Base-by-base conservation (phyloP, 108 stramenopile genomes). In the Cyclotella distinguenda region DNA sequence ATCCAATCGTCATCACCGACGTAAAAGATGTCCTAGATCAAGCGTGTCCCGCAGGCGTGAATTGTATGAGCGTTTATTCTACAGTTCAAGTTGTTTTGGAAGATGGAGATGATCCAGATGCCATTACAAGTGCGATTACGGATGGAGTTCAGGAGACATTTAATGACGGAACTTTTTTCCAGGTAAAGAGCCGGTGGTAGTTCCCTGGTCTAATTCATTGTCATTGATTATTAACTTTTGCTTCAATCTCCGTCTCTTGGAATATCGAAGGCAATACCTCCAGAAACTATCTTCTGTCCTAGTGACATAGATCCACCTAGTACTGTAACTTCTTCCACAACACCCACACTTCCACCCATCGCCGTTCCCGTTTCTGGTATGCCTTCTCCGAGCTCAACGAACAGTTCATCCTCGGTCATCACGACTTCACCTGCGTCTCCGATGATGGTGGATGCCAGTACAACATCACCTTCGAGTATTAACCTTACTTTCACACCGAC, bases 71-170 rank as follows among this genome's bases (percentile, higher is more conserved):
- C 4, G 84, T 85, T 8, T 48, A 44, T 18, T 44, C 77, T 0
- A 72, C 51, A 3, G 52, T 77, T 11, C 76, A 62, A 15, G 84
- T 85, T 30, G 46, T 74, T 21, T 48, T 88, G 69, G 82, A 84
- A 52, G 75, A 82, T 15, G 84, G 83, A 12, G 84, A 85, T 58
- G 72, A 75, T 40, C 48, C 55, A 28, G 46, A 35, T 6, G 56
- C 28, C 9, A 68, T 88, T 0, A 27, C 38, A 39, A 19, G 49
- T 10, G 60, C 9, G 25, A 50, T 88, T 23, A 18, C 58, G 38
- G 22, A 45, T 15, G 84, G 83, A 18, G 49, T 88, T 66, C 32
- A 63, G 45, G 33, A 32, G 3, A 64, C 82, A n/a, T 76, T 85
- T 22, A 25, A 57, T 23, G 69, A 77, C 60, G 80, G 71, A 6